Conservation (phyloP, 2,329 filamentous ascomycete genomes). For the Hymenoscyphus infarciens region DNA sequence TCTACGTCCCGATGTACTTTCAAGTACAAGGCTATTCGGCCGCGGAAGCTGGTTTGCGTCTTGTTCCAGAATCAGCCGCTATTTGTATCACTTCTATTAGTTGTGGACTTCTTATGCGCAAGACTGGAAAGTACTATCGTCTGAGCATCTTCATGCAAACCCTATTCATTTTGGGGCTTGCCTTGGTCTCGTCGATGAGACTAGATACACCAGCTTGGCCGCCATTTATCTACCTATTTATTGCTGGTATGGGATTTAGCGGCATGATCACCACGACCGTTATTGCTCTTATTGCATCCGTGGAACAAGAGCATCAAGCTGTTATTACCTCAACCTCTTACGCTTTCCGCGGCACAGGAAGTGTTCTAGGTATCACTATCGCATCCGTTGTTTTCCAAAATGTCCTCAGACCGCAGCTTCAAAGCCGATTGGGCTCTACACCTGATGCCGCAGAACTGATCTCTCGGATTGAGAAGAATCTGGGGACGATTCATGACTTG, state of each 20-base stretch:
- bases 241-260: conserved; percentile 49
- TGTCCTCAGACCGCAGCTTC: not conserved
- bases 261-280: conserved; percentile 66
- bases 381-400: conserved; percentile 19
- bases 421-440: not conserved
- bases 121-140: conserved; percentile 66
- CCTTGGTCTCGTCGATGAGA: conserved; percentile 50
- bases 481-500: conserved; percentile 4
- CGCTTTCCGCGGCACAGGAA: conserved; percentile 70
- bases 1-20: conserved; percentile 73
- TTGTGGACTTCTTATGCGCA: conserved; percentile 62
- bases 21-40: conserved; percentile 63
- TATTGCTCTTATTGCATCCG: conserved; percentile 67
- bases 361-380: conserved; percentile 58
- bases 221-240: conserved; percentile 51
- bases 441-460: conserved; percentile 3
- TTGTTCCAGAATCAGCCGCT: conserved; percentile 66
- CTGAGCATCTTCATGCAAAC: conserved; percentile 51
- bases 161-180: conserved; percentile 43
- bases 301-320: conserved; percentile 62
- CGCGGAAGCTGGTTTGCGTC: conserved; percentile 57
- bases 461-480: not conserved
- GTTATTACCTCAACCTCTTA: conserved; percentile 74
- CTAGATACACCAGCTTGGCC: conserved; percentile 51
- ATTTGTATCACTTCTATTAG: conserved; percentile 52